Percentiles rank a stretch among this genome's conserved stretches.
phyloP scores from a whole-genome alignment of 805 yeast genomes.

The Sugiyamaella boreocaroliniensis region DNA sequence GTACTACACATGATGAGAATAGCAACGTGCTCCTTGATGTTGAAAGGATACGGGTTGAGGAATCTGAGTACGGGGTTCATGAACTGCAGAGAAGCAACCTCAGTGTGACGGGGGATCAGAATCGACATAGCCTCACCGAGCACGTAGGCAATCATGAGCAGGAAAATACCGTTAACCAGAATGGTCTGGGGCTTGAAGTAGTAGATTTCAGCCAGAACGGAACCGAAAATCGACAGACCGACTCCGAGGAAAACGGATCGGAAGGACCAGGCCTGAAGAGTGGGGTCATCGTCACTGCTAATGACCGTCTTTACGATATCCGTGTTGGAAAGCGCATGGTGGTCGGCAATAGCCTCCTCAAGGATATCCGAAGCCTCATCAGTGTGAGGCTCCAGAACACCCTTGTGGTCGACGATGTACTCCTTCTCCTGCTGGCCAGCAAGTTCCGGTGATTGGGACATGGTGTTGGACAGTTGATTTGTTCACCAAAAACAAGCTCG shows the following conservation, averaged over 20 bases:
- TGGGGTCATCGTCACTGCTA: conserved; percentile 33
- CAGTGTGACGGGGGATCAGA: conserved; percentile 24
- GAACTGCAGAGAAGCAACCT: conserved; percentile 13
- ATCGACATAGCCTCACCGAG: conserved; percentile 28
- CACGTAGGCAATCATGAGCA: conserved; percentile 31
- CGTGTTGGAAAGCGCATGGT: conserved; percentile 10
- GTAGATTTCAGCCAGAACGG: conserved; percentile 33
- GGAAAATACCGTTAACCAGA: conserved; percentile 31
- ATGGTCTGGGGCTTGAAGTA: conserved; percentile 35
- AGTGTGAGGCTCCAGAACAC: background rate
- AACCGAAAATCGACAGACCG: conserved; percentile 33
- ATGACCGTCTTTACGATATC: conserved; percentile 12
- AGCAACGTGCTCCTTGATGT: conserved; percentile 39
- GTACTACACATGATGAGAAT: conserved; percentile 35
- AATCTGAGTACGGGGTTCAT: conserved; percentile 15
- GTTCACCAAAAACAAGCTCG: background rate
- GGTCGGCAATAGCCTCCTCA: conserved; percentile 1
- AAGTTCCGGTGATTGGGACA: background rate
- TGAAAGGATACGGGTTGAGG: conserved; percentile 42
- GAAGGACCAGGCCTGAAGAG: conserved; percentile 34
- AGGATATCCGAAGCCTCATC: background rate
- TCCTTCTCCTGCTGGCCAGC: background rate
- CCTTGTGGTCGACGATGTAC: background rate
- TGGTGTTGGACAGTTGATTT: too few species aligned
- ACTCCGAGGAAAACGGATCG: conserved; percentile 32